Evolutionary conservation across 2,329 filamentous ascomycete species (phyloP).

Genomic region (Trichoderma oligosporum): DNA sequence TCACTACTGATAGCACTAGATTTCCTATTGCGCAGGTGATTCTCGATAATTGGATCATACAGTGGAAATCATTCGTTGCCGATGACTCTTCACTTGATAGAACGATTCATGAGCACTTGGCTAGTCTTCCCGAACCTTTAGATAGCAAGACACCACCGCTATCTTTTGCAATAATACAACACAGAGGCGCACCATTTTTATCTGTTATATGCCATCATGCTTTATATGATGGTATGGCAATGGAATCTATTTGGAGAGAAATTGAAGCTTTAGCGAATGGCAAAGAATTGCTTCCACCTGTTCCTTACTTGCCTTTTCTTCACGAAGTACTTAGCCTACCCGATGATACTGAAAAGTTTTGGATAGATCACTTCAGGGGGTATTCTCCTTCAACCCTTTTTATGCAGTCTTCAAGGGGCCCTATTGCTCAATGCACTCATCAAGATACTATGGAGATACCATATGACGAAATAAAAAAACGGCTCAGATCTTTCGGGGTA

Average conservation of each 20-base stretch:
- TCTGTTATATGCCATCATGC: slow-evolving; percentile 69
- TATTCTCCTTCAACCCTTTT: slow-evolving; percentile 40
- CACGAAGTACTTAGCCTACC: slow-evolving; percentile 50
- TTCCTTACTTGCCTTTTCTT: slow-evolving; percentile 63
- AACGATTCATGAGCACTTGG: slow-evolving; percentile 40
- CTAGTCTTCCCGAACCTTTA: slow-evolving; percentile 37
- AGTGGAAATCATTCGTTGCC: slow-evolving; percentile 39
- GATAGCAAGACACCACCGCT: slow-evolving; percentile 45
- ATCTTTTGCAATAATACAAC: slow-evolving; percentile 42
- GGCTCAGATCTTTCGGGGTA: slow-evolving; percentile 50
- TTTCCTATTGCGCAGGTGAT: slow-evolving; percentile 72
- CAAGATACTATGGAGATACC: slow-evolving; percentile 33
- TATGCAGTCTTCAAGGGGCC: slow-evolving; percentile 20
- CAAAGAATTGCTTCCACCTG: slow-evolving; percentile 43
- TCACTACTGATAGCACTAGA: slow-evolving; percentile 55
- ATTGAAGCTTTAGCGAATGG: slow-evolving; percentile 57
- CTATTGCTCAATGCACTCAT: slow-evolving; percentile 31
- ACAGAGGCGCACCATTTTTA: slow-evolving; percentile 33
- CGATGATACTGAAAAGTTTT: slow-evolving; percentile 58
- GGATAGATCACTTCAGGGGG: slow-evolving; percentile 53
- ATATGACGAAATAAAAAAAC: slow-evolving; percentile 45
- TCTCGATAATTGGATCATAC: slow-evolving; percentile 43
- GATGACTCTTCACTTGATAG: slow-evolving; percentile 34
- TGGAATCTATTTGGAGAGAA: slow-evolving; percentile 65
- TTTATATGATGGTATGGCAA: slow-evolving; percentile 79